Evolutionary conservation across 2,329 filamentous ascomycete genomes (phyloP).

Genomic region (Aspergillus puulaauensis): DNA sequence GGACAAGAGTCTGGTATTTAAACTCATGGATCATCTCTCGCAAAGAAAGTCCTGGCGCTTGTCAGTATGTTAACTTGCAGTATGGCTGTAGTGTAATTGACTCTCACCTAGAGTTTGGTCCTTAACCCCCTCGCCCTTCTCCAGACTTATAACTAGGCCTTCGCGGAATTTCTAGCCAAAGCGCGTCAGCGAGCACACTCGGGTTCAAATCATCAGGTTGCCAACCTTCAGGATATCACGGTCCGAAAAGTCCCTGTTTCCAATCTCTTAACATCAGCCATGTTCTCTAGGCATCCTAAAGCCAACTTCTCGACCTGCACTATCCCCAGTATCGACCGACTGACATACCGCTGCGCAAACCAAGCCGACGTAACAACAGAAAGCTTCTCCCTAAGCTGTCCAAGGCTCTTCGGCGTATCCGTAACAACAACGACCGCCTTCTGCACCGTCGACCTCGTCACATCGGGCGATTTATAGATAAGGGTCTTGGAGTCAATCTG

Average conservation of each 20-base stretch:
- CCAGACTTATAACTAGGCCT: conserved; percentile 64
- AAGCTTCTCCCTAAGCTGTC: conserved; percentile 83
- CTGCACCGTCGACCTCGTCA: conserved; percentile 96
- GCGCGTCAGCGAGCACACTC: conserved; percentile 14
- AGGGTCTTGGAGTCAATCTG: conserved; percentile 81
- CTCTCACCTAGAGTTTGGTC: conserved; percentile 82
- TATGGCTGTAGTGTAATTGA: not conserved
- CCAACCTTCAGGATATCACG: conserved; percentile 75
- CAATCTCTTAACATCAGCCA: conserved; percentile 6
- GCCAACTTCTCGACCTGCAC: not conserved
- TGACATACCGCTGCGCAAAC: conserved; percentile 78
- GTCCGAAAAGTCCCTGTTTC: conserved; percentile 75
- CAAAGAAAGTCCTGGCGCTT: conserved; percentile 60
- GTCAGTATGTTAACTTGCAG: conserved; percentile 11
- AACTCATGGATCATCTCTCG: conserved; percentile 93
- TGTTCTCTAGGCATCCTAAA: not conserved
- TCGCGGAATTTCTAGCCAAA: conserved; percentile 77
- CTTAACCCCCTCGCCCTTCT: conserved; percentile 67
- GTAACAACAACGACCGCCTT: conserved; percentile 97
- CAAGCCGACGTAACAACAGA: conserved; percentile 90
- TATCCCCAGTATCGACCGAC: not conserved
- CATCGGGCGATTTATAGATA: conserved; percentile 76
- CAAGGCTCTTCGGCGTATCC: conserved; percentile 85
- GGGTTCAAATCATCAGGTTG: conserved; percentile 5
- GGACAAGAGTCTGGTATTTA: conserved; percentile 87